These are phyloP conservation scores for Exsudoporus frostii DNA, from an alignment of 768 basidiomycete genomes.

Conservation along the genomic window DNA sequence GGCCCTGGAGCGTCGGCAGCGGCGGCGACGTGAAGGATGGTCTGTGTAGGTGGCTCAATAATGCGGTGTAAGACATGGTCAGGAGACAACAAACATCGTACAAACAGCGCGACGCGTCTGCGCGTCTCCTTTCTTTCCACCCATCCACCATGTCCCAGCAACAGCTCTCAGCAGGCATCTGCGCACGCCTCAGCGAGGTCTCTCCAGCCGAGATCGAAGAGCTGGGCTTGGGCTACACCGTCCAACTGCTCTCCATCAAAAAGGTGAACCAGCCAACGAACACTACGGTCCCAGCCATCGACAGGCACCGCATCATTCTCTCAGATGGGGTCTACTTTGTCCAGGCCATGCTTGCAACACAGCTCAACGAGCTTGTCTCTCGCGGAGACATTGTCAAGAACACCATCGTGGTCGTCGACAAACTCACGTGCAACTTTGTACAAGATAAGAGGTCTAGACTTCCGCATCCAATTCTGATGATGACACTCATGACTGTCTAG, in stretches of 20 bases:
- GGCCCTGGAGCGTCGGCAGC: constrained; percentile 23
- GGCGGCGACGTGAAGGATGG: constrained; percentile 13
- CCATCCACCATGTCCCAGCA: constrained; percentile 38
- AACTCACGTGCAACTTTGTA: constrained; percentile 78
- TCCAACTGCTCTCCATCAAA: constrained; percentile 85
- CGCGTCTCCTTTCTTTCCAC: not conserved
- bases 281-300: constrained; percentile 36
- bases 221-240: constrained; percentile 40
- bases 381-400: constrained; percentile 61
- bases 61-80: constrained; percentile 21
- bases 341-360: constrained; percentile 94
- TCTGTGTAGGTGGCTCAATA: constrained; percentile 28
- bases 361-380: constrained; percentile 74
- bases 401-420: constrained; percentile 66
- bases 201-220: constrained; percentile 27
- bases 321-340: constrained; percentile 86
- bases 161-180: constrained; percentile 56
- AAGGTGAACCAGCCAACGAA: constrained; percentile 48
- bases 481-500: constrained; percentile 37
- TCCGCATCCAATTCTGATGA: not conserved
- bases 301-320: constrained; percentile 77
- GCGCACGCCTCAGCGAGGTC: constrained; percentile 45
- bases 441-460: constrained; percentile 68
- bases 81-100: constrained; percentile 8
- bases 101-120: constrained; percentile 19